Evolutionary conservation across 768 basidiomycete genomes (phyloP), one percentile per base, ranked within the genome.

Genomic region (Rhodotorula diobovata): DNA sequence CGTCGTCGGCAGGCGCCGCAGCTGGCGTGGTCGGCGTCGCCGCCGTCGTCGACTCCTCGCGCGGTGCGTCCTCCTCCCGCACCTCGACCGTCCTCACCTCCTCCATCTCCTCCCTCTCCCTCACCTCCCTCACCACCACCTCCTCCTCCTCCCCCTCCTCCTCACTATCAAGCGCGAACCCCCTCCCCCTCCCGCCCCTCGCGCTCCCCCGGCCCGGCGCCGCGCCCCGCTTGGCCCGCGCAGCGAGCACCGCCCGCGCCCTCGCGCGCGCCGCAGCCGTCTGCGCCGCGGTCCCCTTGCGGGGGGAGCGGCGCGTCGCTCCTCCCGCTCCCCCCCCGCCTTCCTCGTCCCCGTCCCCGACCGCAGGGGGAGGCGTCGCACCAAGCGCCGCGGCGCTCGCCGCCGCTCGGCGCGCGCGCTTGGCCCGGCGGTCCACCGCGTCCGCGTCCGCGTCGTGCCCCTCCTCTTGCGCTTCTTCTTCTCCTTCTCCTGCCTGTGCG

Each of bases 211-310:
- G 53, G 6, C 28, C 61, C 63, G 37, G 58, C 63, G 2, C 54
- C 58, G 16, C 32, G 54, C 20, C 34, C 39, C 41, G 54, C 48
- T 54, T 61, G 18, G 32, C 56, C 58, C 35, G 45, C n/a, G 68
- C 68, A 6, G 68, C 68, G 32, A 30, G 54, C 21, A 70, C 58
- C 15, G 68, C 68, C 28, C 63, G 41, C n/a, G 65, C 59, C 57
- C 66, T 55, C 70, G 66, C 66, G 43, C 56, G 46, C 48, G 12
- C n/a, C 21, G 55, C 56, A 10, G 70, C 65, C 34, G 62, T 59
- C 50, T 37, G 62, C 61, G 65, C 61, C n/a, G 54, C 61, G 54
- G 34, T 63, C 39, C 62, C 28, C 39, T 58, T 58, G 23, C 56
- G 35, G 37, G 56, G 56, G 15, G 37, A 39, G n/a, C 56, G 35